These are phyloP conservation scores for Blastomyces parvus DNA, from an alignment of 2,329 filamentous ascomycete species.

Conservation along the genomic window DNA sequence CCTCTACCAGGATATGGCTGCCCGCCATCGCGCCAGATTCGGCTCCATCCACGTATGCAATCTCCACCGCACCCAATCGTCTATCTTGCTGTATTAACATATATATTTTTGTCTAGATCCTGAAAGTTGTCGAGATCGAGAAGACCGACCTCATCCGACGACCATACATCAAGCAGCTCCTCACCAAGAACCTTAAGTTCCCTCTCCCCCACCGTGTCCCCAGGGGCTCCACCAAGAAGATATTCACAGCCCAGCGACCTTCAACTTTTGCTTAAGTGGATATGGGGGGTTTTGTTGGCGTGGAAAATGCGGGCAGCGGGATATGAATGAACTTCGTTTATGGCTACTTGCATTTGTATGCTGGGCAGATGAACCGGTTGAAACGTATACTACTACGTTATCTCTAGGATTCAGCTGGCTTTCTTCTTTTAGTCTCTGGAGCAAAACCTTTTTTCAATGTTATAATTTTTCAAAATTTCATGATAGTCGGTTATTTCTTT, in stretches of 20 bases:
- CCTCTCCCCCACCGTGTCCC: conserved; percentile 92
- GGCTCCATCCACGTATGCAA: conserved; percentile 87
- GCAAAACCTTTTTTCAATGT: conserved; percentile 7
- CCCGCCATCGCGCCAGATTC: conserved; percentile 96
- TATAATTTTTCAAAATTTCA: conserved; percentile 6
- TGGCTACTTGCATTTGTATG: conserved; percentile 8
- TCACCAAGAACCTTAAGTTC: conserved; percentile 93
- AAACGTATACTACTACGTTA: background rate
- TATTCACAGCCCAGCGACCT: conserved; percentile 88
- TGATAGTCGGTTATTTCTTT: background rate
- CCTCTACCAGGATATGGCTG: conserved; percentile 99
- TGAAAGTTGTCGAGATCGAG: conserved; percentile 95
- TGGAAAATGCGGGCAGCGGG: conserved; percentile 9
- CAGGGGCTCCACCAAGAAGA: conserved; percentile 74
- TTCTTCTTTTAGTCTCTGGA: conserved; percentile 7
- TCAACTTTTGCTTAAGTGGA: conserved; percentile 88
- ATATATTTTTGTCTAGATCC: conserved; percentile 56
- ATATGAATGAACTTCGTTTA: conserved; percentile 11
- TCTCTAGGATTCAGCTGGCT: background rate
- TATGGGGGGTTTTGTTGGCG: conserved; percentile 9
- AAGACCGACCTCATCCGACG: conserved; percentile 92
- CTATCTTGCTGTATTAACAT: conserved; percentile 9
- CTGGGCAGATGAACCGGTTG: conserved; percentile 1
- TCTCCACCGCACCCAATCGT: background rate
- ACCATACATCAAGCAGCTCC: conserved; percentile 98